A percentile compares a stretch with the other conserved stretches of the same genome.
Conservation (phyloP, 805 yeast species). For the Aciculoconidium aculeatum region DNA sequence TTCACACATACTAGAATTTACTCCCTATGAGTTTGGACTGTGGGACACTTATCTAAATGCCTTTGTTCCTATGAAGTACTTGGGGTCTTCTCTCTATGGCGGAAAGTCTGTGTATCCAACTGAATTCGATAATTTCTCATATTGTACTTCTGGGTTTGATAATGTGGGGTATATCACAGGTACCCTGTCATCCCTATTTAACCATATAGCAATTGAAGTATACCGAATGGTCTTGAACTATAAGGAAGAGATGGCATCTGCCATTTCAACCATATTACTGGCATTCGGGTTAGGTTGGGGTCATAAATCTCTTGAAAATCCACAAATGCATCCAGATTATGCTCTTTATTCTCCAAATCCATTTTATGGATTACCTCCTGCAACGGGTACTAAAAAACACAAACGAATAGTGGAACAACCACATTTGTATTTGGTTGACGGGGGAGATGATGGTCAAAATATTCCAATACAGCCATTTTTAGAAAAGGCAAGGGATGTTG, state of each 20-base stretch:
- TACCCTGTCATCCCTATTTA: conserved; percentile 60
- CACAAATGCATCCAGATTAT: conserved; percentile 45
- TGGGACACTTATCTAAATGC: conserved; percentile 48
- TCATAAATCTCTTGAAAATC: conserved; percentile 17
- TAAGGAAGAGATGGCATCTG: conserved; percentile 25
- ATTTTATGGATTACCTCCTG: conserved; percentile 28
- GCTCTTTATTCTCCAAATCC: conserved; percentile 62
- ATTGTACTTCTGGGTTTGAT: conserved; percentile 51
- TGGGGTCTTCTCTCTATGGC: conserved; percentile 44
- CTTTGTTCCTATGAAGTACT: conserved; percentile 45
- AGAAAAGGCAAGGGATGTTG: conserved; percentile 29
- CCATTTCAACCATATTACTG: conserved; percentile 32
- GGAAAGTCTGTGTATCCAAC: conserved; percentile 34
- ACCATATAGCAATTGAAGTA: conserved; percentile 44
- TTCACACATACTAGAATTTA: conserved; percentile 52
- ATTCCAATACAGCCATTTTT: conserved; percentile 42
- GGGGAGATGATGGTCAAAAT: conserved; percentile 47
- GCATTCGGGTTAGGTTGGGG: conserved; percentile 40
- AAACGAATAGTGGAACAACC: conserved; percentile 10
- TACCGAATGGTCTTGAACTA: conserved; percentile 34
- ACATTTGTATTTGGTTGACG: conserved; percentile 35
- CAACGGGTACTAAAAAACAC: conserved; percentile 1
- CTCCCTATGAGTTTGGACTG: conserved; percentile 63
- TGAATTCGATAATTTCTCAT: conserved; percentile 16
- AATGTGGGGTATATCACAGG: conserved; percentile 56